phyloP scores from a whole-genome alignment of 1,139 yeast genomes.

The Candida mesenterica region DNA sequence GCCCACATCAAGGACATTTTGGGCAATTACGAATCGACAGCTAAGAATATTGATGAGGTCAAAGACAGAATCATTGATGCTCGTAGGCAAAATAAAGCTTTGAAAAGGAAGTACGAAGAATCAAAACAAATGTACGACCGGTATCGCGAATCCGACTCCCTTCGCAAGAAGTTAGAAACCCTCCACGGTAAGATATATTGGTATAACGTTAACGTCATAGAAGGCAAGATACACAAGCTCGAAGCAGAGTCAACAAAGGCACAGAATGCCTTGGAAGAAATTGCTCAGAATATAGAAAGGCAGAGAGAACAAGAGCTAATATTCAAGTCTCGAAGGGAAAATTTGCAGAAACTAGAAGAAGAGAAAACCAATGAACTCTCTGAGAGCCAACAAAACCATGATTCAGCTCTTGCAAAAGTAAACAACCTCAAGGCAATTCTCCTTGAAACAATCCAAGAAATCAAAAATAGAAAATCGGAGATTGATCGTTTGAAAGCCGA shows the following conservation, averaged over 20 bases:
- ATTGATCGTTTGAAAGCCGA: conserved; percentile 26
- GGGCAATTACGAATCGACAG: conserved; percentile 46
- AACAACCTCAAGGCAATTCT: conserved; percentile 7
- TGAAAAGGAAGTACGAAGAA: conserved; percentile 32
- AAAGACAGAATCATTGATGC: conserved; percentile 37
- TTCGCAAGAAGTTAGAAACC: conserved; percentile 42
- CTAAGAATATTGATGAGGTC: conserved; percentile 39
- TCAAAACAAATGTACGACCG: conserved; percentile 35
- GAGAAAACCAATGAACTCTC: conserved; percentile 13
- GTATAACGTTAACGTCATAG: conserved; percentile 49
- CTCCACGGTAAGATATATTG: conserved; percentile 65
- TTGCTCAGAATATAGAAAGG: conserved; percentile 17
- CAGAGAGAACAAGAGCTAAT: conserved; percentile 21
- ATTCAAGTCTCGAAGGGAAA: conserved; percentile 9
- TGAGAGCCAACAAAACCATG: not conserved
- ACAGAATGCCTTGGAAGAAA: conserved; percentile 10
- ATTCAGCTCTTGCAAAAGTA: not conserved
- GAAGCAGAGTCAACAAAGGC: conserved; percentile 8
- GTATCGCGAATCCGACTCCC: conserved; percentile 41
- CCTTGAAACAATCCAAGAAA: conserved; percentile 15
- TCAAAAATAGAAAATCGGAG: conserved; percentile 24
- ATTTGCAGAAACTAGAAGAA: conserved; percentile 7
- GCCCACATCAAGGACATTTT: conserved; percentile 65
- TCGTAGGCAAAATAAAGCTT: conserved; percentile 23
- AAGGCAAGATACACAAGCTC: conserved; percentile 26